Percentiles rank a stretch among this genome's conserved stretches.
Conservation (phyloP, 805 yeast species). For the Cyberlindnera samutprakarnensis region DNA sequence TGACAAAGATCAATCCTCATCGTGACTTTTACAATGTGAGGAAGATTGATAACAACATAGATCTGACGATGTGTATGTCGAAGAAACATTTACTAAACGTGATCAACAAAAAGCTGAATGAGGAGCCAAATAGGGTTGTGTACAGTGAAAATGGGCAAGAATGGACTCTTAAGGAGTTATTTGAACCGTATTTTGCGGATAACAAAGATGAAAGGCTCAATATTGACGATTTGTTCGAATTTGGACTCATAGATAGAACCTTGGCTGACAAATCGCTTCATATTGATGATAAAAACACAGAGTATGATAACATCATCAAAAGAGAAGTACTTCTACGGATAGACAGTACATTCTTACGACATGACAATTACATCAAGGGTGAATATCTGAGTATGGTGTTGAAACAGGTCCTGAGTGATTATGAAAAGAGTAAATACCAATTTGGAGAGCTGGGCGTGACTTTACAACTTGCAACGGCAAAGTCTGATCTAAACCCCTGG, state of each 20-base stretch:
- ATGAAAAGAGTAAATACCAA: slow-evolving; percentile 33
- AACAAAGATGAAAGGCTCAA: slow-evolving; percentile 21
- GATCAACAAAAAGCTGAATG: slow-evolving; percentile 29
- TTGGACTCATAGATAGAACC: slow-evolving; percentile 21
- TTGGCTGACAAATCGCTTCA: slow-evolving; percentile 18
- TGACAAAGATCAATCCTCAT: slow-evolving; percentile 32
- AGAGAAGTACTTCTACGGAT: slow-evolving; percentile 23
- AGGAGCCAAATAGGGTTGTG: slow-evolving; percentile 29
- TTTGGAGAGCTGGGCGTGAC: slow-evolving; percentile 30
- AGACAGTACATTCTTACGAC: slow-evolving; percentile 28
- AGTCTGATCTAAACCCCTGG: slow-evolving; percentile 21
- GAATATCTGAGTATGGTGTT: slow-evolving; percentile 30
- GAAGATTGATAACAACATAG: slow-evolving; percentile 73
- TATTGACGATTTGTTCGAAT: slow-evolving; percentile 23
- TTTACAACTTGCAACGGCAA: slow-evolving; percentile 20
- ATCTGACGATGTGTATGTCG: slow-evolving; percentile 96
- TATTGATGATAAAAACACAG: slow-evolving; percentile 15
- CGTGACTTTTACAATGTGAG: slow-evolving; percentile 37
- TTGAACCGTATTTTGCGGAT: slow-evolving; percentile 24
- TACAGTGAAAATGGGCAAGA: slow-evolving; percentile 20
- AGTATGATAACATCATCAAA: slow-evolving; percentile 17
- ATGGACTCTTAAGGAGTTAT: slow-evolving; percentile 19
- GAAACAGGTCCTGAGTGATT: slow-evolving; percentile 25
- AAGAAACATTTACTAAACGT: slow-evolving; percentile 65
- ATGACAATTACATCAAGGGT: slow-evolving; percentile 30